Base-by-base conservation (phyloP, 1,284 basidiomycete species). In the Malassezia caprae region DNA sequence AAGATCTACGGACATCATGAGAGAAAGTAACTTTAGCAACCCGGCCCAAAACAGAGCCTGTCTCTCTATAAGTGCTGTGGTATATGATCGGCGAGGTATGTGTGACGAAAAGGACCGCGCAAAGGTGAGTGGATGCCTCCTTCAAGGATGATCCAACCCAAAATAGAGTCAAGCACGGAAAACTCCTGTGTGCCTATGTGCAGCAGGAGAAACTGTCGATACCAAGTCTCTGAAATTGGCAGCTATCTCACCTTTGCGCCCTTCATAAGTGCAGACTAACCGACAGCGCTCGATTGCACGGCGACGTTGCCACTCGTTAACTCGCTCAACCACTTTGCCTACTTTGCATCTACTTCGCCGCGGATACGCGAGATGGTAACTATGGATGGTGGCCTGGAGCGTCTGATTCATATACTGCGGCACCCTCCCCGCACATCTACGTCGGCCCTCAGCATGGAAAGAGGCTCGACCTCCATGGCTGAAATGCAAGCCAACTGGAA, bases 291-390 rank as follows among this genome's bases (percentile, higher is more conserved):
- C 72, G 94, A 98, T 79, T 87, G 90, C 51, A 86, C 85, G 59
- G 84, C 89, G 2, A 82, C 89, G 4, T 79, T 98, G 45, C 90
- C 93, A 15, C 80, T 98, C 48, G 87, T 96, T 80, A 96, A 96
- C 79, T 96, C 91, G 43, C 84, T 98, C 55, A 91, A 89, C 48
- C 90, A 96, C 77, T 85, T 98, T 56, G 88, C 88, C 48, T 94
- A 96, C 77, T 85, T 99, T 65, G 96, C 93, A 7, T 91, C 90
- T 2, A 96, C 93, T 6, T 96, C 90, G 0, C 91, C 93, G 3
- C 84, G 91, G 59, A 96, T 99, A 77, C 84, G 93, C 48, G 94
- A 99, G 77, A 96, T 96, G 72, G 87, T 99, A 80, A 93, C 90
- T 40, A 84, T 88, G 79, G 93, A 98, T 75, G 93, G 93, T 56